These are phyloP conservation scores for Croton laevigatus DNA, from an alignment of 441 rosid genomes.

Conservation along the genomic window DNA sequence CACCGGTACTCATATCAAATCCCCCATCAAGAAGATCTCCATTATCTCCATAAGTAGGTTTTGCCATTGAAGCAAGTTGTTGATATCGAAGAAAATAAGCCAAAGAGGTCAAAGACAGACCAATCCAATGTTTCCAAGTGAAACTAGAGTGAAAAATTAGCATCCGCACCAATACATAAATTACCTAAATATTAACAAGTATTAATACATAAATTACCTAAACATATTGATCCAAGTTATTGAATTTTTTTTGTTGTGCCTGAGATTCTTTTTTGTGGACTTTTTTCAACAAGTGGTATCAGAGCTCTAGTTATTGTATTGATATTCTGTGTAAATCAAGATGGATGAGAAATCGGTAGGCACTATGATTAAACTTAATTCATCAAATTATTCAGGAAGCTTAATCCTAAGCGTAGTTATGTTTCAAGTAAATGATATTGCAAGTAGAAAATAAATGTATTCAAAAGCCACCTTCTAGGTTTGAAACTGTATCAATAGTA, in stretches of 20 bases:
- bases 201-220: neutral
- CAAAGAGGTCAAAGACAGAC: slow-evolving; percentile 56
- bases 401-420: no score
- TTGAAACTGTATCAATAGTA: slow-evolving; percentile 76
- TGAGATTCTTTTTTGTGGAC: no score
- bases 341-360: no score
- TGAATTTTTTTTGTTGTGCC: no score
- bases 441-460: slow-evolving; percentile 10
- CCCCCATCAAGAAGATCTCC: slow-evolving; percentile 95
- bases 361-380: no score
- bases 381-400: no score
- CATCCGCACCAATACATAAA: slow-evolving; percentile 68
- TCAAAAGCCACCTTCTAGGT: slow-evolving; percentile 57
- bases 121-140: slow-evolving; percentile 82
- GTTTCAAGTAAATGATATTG: neutral
- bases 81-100: slow-evolving; percentile 72
- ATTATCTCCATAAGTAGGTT: slow-evolving; percentile 55
- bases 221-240: no score
- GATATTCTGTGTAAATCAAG: no score
- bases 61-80: slow-evolving; percentile 75
- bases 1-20: slow-evolving; percentile 79
- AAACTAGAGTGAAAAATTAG: slow-evolving; percentile 55
- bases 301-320: no score
- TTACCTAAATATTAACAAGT: slow-evolving; percentile 37
- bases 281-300: no score